Conservation (phyloP, 192 early-diverging fungal species). For the Linnemannia elongata region DNA sequence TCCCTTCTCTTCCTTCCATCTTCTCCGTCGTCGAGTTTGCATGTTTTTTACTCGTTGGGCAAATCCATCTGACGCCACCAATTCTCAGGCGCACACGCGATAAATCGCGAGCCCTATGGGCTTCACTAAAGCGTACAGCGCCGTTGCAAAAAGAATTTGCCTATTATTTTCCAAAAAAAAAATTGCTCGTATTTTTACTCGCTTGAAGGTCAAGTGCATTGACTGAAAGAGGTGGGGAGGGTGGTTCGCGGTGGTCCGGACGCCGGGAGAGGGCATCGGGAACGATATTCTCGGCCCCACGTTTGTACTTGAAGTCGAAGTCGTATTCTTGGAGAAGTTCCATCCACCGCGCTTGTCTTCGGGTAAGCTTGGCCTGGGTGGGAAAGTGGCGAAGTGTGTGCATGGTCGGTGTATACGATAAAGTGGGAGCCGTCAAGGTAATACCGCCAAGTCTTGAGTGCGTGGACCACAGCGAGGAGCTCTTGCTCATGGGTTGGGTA, state of each 20-base stretch:
- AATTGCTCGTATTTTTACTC: no score
- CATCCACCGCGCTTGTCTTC: conserved; percentile 36
- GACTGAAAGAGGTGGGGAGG: background rate
- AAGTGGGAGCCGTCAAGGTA: conserved; percentile 46
- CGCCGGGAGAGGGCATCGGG: conserved; percentile 45
- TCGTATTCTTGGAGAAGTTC: conserved; percentile 22
- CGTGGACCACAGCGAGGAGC: no score
- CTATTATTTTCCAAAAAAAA: no score
- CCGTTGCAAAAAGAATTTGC: no score
- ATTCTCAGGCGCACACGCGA: no score
- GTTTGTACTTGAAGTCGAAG: conserved; percentile 45
- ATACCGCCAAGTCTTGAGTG: conserved; percentile 49
- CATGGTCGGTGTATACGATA: conserved; percentile 57
- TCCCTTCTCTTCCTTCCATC: no score
- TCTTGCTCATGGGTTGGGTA: no score
- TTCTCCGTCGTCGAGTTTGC: no score
- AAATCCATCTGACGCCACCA: no score
- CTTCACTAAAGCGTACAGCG: no score
- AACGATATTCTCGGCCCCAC: conserved; percentile 36
- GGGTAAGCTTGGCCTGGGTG: conserved; percentile 39
- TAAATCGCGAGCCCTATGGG: no score
- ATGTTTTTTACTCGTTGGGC: no score
- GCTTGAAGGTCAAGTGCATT: background rate
- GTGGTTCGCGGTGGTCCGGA: conserved; percentile 11
- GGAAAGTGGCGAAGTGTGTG: conserved; percentile 58